phyloP scores from a whole-genome alignment of 305 asterid species.

The Fraxinus albicans region DNA sequence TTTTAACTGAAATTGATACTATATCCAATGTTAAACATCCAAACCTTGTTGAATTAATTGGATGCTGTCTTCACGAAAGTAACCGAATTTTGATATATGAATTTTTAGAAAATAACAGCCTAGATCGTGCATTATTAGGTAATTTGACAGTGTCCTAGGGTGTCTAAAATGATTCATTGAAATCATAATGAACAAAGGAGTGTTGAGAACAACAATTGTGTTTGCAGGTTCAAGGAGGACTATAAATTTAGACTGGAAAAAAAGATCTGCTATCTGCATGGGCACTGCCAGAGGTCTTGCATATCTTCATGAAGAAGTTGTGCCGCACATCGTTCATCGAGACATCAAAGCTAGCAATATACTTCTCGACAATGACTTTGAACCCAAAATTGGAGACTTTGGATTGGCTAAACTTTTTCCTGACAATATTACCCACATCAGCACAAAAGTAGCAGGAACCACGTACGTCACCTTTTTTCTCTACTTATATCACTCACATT shows the following conservation, averaged over 20 bases:
- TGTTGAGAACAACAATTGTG: conserved; percentile 21
- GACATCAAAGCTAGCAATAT: conserved; percentile 93
- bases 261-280: conserved; percentile 70
- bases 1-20: conserved; percentile 79
- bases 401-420: conserved; percentile 96
- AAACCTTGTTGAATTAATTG: conserved; percentile 80
- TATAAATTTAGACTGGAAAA: conserved; percentile 58
- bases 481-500: conserved; percentile 18
- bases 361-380: conserved; percentile 63
- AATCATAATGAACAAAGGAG: conserved; percentile 1
- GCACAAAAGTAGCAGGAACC: conserved; percentile 92
- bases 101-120: conserved; percentile 75
- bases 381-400: conserved; percentile 90
- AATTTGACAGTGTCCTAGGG: conserved; percentile 20
- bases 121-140: conserved; percentile 78
- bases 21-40: conserved; percentile 82
- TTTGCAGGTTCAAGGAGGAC: conserved; percentile 54
- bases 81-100: conserved; percentile 78
- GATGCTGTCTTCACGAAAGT: conserved; percentile 74
- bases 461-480: conserved; percentile 53
- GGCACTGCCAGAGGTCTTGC: conserved; percentile 84
- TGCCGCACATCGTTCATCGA: conserved; percentile 81
- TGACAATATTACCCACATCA: conserved; percentile 82
- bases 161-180: conserved; percentile 17
- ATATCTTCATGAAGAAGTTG: conserved; percentile 78